Base-by-base conservation (phyloP, 139 green algal species). In the Micractinium conductrix region DNA sequence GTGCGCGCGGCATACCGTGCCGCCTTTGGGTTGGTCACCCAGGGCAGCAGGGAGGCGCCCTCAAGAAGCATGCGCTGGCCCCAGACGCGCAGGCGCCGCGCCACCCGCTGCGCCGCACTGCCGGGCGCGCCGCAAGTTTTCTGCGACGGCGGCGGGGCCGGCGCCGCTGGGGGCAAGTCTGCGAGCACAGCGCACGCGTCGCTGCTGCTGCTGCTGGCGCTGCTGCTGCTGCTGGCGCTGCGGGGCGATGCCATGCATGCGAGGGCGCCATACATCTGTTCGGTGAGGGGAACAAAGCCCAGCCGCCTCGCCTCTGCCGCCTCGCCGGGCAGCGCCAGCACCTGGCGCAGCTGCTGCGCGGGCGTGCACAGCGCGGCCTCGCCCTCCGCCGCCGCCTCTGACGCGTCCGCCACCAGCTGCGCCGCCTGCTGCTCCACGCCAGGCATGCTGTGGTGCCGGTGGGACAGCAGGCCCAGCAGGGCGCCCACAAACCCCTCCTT, bases 401-500 rank as follows among this genome's bases (percentile, higher is more conserved):
- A 62, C 8, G 60, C 60, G 8, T 10, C 50, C 44, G 24, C 38
- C 79, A 69, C 24, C 79, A 78, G 33, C 44, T 33, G 45, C 44
- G 35, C 6, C 44, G 45, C 38, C 67, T 69, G 45, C 44, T 62
- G 62, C 43, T 71, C n/a, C 44, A 42, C 33, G 1, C 7, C 19
- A 12, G 45, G 35, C 62, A 74, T 73, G 37, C 43, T 28, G 24
- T 12, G 38, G 73, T 84, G 80, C 4, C 72, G 76, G 2, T 37
- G 50, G 4, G 78, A n/a, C 17, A 95, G 80, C 69, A 95, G 76
- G n/a, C 55, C 43, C 22, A 95, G 79, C 80, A 92, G 71, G 70
- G 88, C 72, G 28, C 80, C 40, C 44, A 95, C 67, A 48, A 95
- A 93, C 0, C 79, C 45, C 65, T 93, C 89, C 87, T 95, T 95